phyloP scores from a whole-genome alignment of 140 eudicot genomes.

The Ambrosia hybrid region DNA sequence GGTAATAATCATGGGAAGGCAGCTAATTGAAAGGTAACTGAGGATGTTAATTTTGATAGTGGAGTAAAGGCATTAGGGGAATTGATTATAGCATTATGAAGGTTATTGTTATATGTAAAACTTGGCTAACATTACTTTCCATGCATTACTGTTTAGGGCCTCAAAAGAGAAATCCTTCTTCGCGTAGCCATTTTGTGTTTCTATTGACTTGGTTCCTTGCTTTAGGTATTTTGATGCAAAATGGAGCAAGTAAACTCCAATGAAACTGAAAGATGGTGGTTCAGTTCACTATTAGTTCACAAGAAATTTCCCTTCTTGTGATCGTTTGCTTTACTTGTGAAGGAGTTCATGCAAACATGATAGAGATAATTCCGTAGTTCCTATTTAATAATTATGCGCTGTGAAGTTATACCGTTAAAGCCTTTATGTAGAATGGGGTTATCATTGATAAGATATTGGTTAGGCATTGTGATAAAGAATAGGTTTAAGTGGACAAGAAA shows the following conservation, averaged over 20 bases:
- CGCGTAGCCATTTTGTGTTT: neutral
- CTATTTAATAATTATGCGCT: neutral
- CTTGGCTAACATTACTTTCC: neutral
- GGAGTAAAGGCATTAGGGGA: too few relatives aligned
- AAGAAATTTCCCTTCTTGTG: neutral
- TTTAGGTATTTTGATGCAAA: neutral
- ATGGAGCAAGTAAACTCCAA: neutral
- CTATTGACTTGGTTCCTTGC: neutral
- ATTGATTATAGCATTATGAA: neutral
- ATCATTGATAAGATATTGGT: neutral
- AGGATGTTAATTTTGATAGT: too few relatives aligned
- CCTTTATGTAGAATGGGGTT: neutral
- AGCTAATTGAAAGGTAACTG: too few relatives aligned
- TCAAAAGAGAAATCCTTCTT: neutral
- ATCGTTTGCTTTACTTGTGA: slow-evolving; percentile 14
- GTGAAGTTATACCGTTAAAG: neutral
- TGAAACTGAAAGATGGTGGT: slow-evolving; percentile 9
- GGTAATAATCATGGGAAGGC: too few relatives aligned
- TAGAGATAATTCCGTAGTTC: neutral
- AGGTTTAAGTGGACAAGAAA: slow-evolving; percentile 9
- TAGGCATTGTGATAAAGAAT: neutral
- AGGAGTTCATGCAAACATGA: neutral
- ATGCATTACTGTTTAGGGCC: neutral
- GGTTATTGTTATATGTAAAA: neutral
- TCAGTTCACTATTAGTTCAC: slow-evolving; percentile 2